Evolutionary conservation across 1,284 basidiomycete genomes (phyloP).

Genomic region (Rhodotorula mucilaginosa): DNA sequence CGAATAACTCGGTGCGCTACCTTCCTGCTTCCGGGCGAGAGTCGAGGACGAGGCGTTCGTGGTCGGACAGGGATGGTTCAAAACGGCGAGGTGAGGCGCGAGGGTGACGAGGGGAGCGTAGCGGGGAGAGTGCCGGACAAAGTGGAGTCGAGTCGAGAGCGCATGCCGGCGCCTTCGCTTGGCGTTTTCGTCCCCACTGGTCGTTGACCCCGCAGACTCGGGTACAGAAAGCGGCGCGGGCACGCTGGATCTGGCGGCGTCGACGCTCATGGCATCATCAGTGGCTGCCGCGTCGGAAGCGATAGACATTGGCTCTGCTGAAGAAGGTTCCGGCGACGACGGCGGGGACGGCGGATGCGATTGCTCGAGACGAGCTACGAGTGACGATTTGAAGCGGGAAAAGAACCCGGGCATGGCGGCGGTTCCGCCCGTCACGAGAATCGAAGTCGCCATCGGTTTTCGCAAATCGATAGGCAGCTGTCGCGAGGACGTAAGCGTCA

Average conservation of each 20-base stretch:
- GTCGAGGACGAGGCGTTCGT: background rate
- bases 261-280: constrained; percentile 5
- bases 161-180: constrained; percentile 8
- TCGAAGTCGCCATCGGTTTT: constrained; percentile 70
- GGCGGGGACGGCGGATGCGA: constrained; percentile 51
- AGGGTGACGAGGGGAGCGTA: constrained; percentile 70
- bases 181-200: constrained; percentile 18
- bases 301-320: constrained; percentile 1
- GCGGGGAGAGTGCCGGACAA: constrained; percentile 59
- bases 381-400: constrained; percentile 72
- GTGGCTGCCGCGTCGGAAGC: background rate
- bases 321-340: constrained; percentile 33
- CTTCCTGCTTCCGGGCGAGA: constrained; percentile 53
- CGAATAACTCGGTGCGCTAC: constrained; percentile 78
- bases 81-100: constrained; percentile 66
- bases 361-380: constrained; percentile 60
- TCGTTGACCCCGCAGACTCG: background rate
- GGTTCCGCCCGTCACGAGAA: constrained; percentile 84
- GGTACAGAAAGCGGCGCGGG: constrained; percentile 2
- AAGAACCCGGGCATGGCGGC: constrained; percentile 90
- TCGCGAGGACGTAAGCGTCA: background rate
- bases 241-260: background rate
- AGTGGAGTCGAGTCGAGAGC: constrained; percentile 18
- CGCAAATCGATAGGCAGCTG: constrained; percentile 87
- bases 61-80: constrained; percentile 68